Evolutionary conservation across 192 early-diverging fungal genomes (phyloP).

Genomic region (Pilobolus umbonatus): DNA sequence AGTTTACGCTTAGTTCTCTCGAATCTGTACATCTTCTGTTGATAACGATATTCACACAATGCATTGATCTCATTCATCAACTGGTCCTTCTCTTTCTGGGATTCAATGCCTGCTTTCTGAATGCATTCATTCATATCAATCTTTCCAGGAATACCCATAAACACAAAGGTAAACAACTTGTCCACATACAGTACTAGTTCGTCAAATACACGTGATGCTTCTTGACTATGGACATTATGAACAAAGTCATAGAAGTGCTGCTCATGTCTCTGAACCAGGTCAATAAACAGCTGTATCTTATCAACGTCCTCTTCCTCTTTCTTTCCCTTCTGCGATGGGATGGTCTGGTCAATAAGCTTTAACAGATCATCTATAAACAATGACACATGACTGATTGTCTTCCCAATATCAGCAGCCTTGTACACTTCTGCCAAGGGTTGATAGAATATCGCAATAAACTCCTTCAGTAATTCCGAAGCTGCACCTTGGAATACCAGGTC

Average conservation of each 20-base stretch:
- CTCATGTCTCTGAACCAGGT: conserved; percentile 40
- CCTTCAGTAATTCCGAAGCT: conserved; percentile 47
- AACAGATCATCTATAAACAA: conserved; percentile 49
- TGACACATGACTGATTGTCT: conserved; percentile 41
- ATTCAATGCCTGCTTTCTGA: not conserved
- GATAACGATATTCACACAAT: conserved; percentile 12
- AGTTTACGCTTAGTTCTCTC: conserved; percentile 6
- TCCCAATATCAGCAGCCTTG: conserved; percentile 50
- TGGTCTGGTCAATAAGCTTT: conserved; percentile 35
- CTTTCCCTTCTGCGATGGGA: conserved; percentile 19
- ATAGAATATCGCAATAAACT: conserved; percentile 49
- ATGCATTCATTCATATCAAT: conserved; percentile 10
- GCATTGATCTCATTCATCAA: conserved; percentile 9
- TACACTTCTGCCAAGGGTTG: conserved; percentile 51
- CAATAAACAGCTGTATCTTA: conserved; percentile 36
- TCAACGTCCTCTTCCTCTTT: conserved; percentile 5
- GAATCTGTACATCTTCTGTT: conserved; percentile 10
- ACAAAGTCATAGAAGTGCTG: conserved; percentile 51
- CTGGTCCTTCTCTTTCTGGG: not conserved
- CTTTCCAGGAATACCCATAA: conserved; percentile 4
- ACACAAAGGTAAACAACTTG: conserved; percentile 23
- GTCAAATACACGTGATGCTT: conserved; percentile 42
- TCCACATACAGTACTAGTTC: conserved; percentile 49
- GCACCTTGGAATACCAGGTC: conserved; percentile 44
- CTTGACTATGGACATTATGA: conserved; percentile 47